A percentile compares a stretch with the other conserved stretches of the same genome.
Evolutionary conservation across 306 rosid species (phyloP).

Genomic region (Cercis canadensis): DNA sequence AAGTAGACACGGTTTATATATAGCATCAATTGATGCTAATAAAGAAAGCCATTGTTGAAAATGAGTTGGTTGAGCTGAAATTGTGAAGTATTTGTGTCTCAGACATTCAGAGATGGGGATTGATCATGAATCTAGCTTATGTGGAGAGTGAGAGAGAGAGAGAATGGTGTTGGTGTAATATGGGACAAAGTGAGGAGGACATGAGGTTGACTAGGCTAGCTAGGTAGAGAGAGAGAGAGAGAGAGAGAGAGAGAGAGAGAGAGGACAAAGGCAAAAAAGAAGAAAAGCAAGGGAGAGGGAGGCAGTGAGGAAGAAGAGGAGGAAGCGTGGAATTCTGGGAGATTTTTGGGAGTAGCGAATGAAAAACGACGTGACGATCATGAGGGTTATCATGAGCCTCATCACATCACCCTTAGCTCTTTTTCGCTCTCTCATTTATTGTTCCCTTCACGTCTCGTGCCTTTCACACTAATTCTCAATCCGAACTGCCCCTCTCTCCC

Average conservation of each 20-base stretch:
- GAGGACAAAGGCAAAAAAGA: neutral
- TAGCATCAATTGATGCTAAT: conserved; percentile 47
- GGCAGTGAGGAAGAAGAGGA: conserved; percentile 15
- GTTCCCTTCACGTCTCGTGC: conserved; percentile 66
- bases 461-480: conserved; percentile 90
- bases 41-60: conserved; percentile 37
- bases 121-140: conserved; percentile 49
- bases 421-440: conserved; percentile 54
- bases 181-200: conserved; percentile 57
- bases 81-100: conserved; percentile 44
- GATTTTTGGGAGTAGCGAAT: conserved; percentile 79
- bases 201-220: conserved; percentile 65
- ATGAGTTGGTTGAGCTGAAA: conserved; percentile 47
- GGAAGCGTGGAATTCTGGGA: conserved; percentile 92
- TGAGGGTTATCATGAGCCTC: conserved; percentile 92
- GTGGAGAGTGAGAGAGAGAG: conserved; percentile 21
- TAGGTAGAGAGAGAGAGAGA: conserved; percentile 30
- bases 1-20: conserved; percentile 42
- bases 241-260: conserved; percentile 17
- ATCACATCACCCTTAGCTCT: conserved; percentile 49
- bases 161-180: conserved; percentile 55
- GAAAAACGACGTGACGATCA: conserved; percentile 98
- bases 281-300: conserved; percentile 1
- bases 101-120: conserved; percentile 71
- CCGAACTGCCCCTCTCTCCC: conserved; percentile 82